These are phyloP conservation scores for Boletus bicolor DNA, from an alignment of 768 basidiomycete species.

Conservation along the genomic window DNA sequence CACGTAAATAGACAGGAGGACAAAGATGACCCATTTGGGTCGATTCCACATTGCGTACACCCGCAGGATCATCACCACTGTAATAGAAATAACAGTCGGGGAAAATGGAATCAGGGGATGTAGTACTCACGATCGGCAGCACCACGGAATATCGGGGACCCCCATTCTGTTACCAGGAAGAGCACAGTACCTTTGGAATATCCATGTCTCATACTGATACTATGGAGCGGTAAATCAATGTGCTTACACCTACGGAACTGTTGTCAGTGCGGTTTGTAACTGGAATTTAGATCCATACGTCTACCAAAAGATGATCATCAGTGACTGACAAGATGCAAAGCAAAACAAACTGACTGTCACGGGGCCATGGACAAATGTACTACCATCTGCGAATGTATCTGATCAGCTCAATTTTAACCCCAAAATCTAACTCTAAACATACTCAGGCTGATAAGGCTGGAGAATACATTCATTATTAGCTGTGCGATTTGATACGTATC, in stretches of 20 bases:
- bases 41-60: constrained; percentile 11
- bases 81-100: not conserved
- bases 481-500: no score
- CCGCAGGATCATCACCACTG: constrained; percentile 12
- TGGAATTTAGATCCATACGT: not conserved
- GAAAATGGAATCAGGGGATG: not conserved
- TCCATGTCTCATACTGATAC: not conserved
- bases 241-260: constrained; percentile 3
- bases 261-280: not conserved
- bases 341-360: not conserved
- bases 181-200: not conserved
- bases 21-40: not conserved
- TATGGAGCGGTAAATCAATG: no score
- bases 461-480: not conserved
- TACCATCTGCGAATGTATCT: not conserved
- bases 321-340: not conserved
- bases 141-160: not conserved
- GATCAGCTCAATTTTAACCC: not conserved
- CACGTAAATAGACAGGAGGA: not conserved
- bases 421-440: not conserved
- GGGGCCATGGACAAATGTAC: not conserved
- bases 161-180: not conserved
- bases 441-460: not conserved
- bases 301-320: not conserved
- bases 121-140: not conserved